Evolutionary conservation across 805 yeast genomes (phyloP), one percentile per base, ranked within the genome.

Genomic region (Wickerhamiella parazyma): DNA sequence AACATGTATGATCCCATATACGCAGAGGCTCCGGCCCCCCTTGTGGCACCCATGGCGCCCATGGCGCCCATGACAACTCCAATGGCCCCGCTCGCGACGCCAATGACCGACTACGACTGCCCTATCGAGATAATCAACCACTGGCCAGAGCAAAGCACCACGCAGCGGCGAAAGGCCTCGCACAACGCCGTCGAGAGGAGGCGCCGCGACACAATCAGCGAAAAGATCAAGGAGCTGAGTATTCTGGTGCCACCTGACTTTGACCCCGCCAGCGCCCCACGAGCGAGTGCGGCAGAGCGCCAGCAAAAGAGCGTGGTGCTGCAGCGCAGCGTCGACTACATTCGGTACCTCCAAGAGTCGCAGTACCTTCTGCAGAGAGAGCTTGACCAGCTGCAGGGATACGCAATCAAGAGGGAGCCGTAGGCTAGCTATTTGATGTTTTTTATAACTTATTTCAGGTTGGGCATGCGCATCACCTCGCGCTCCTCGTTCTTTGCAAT

Each of bases 151-250:
- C 28, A n/a, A 9, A 36, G 26, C 26, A 81, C 80, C 55, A 59
- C 81, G 43, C 73, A 76, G 48, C 70, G 94, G 49, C 71, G 95
- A 49, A 66, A 94, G 47, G 95, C 86, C 57, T 78, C 85, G 49
- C 97, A 87, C 60, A 87, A 87, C 57, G 95, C 94, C 1, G 96
- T 87, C 4, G 97, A 87, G 61, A 71, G 95, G 54, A 70, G 95
- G 52, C 72, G 97, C 56, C 70, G 97, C 49, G 97, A 89, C 59
- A 68, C 84, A 52, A 87, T 87, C 55, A 86, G 87, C 58, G 93
- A 82, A 55, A 76, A 83, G 54, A 86, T 87, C 49, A 80, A 80
- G 57, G 94, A 84, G 53, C 66, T 87, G 54, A 89, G 94, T 1
- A 62, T 72, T 19, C 67, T 87, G 39, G 81, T 87, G 1, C 96